Conservation (phyloP, 2,329 filamentous ascomycete genomes). For the Cryoendolithus antarcticus region DNA sequence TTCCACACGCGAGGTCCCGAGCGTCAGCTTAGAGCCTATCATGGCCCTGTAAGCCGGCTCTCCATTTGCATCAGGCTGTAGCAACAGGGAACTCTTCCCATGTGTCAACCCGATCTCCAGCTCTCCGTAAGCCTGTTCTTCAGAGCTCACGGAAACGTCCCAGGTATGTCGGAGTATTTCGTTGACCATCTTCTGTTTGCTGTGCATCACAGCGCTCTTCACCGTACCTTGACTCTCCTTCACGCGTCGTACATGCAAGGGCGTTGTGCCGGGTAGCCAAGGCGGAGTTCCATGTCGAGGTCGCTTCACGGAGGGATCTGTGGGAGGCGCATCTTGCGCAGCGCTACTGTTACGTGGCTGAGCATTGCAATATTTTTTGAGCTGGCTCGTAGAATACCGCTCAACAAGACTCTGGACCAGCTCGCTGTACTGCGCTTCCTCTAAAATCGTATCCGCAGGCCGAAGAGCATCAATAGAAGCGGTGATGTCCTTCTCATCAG, state of each 20-base stretch:
- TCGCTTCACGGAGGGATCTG: no score
- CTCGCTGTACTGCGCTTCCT: slow-evolving; percentile 10
- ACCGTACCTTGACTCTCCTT: no score
- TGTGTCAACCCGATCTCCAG: slow-evolving; percentile 8
- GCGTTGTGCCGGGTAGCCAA: no score
- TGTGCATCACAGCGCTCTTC: neutral
- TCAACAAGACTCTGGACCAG: slow-evolving; percentile 11
- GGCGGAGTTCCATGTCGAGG: no score
- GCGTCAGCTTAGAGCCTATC: no score
- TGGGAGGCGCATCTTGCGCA: neutral
- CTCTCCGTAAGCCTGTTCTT: slow-evolving; percentile 17
- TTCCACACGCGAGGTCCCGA: slow-evolving; percentile 4
- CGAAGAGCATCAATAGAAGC: slow-evolving; percentile 17
- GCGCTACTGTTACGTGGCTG: neutral
- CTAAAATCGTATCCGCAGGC: slow-evolving; percentile 12
- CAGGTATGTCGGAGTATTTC: slow-evolving; percentile 6
- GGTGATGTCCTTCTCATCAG: slow-evolving; percentile 15
- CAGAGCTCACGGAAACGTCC: slow-evolving; percentile 12
- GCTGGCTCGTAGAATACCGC: slow-evolving; percentile 15
- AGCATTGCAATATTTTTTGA: slow-evolving; percentile 10
- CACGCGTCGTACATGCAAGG: no score
- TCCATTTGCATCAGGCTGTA: no score
- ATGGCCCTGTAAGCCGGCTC: no score
- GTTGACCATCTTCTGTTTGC: neutral
- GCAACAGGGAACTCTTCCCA: no score